A percentile compares a stretch with the other conserved stretches of the same genome.
Evolutionary conservation across 352 stramenopile species (phyloP).

Genomic region (Phytophthora capsici): DNA sequence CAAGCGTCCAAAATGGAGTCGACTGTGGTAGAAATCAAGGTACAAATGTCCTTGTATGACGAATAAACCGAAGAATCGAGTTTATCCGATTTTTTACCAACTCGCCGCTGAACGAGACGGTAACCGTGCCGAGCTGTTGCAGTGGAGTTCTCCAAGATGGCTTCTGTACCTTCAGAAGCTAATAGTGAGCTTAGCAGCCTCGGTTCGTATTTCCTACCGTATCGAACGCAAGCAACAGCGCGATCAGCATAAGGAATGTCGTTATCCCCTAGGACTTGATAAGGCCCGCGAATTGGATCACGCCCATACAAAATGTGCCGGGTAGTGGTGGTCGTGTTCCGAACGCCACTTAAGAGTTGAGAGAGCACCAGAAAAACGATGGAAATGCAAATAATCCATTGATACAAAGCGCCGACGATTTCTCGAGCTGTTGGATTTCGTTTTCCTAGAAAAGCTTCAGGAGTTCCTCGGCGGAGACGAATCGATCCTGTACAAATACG

Average conservation of each 20-base stretch:
- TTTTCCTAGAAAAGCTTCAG: background rate
- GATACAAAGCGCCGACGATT: conserved; percentile 18
- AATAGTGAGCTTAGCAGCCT: conserved; percentile 33
- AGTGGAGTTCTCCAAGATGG: conserved; percentile 21
- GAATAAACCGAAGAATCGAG: conserved; percentile 8
- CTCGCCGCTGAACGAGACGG: conserved; percentile 14
- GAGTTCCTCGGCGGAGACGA: background rate
- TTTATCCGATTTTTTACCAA: background rate
- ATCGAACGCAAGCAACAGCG: conserved; percentile 39
- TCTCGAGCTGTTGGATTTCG: background rate
- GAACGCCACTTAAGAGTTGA: conserved; percentile 41
- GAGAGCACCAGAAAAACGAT: conserved; percentile 32
- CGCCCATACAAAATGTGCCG: conserved; percentile 13
- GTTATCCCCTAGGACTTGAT: conserved; percentile 39
- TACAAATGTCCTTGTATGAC: conserved; percentile 13
- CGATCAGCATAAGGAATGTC: conserved; percentile 58
- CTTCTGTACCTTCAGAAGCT: conserved; percentile 20
- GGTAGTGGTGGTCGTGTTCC: conserved; percentile 13
- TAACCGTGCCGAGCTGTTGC: conserved; percentile 21
- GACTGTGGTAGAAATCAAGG: conserved; percentile 23
- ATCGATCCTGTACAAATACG: background rate
- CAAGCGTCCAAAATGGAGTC: conserved; percentile 27
- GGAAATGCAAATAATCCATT: conserved; percentile 44
- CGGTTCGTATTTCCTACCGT: conserved; percentile 35
- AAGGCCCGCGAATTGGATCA: conserved; percentile 8